Evolutionary conservation across 2,329 filamentous ascomycete species (phyloP).

Genomic region (Beauveria asiatica): DNA sequence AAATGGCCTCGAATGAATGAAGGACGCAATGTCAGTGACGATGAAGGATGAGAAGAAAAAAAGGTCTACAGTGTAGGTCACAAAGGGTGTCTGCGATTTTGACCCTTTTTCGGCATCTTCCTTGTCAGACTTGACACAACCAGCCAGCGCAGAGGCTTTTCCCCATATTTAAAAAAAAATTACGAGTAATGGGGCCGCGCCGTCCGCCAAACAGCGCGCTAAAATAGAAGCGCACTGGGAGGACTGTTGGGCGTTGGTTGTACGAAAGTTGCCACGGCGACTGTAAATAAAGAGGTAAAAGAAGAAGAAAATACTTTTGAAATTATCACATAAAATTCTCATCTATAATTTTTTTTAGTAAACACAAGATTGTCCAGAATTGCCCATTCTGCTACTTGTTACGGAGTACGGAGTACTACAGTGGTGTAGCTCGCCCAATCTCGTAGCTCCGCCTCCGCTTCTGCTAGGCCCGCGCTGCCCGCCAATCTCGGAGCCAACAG

Average conservation of each 20-base stretch:
- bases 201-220: neutral
- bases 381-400: neutral
- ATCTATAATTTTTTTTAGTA: too few relatives aligned
- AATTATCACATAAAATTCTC: too few relatives aligned
- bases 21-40: neutral
- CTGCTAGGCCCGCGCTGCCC: neutral
- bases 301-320: too few relatives aligned
- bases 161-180: constrained; percentile 9
- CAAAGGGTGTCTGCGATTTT: neutral
- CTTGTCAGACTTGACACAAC: neutral
- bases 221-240: neutral
- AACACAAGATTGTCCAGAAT: too few relatives aligned
- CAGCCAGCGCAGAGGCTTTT: neutral
- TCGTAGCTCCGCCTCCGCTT: constrained; percentile 3
- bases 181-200: neutral
- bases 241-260: too few relatives aligned
- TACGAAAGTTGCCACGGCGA: too few relatives aligned
- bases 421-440: neutral
- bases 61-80: neutral
- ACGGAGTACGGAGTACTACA: too few relatives aligned
- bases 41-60: neutral
- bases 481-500: neutral
- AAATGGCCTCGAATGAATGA: neutral
- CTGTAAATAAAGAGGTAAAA: too few relatives aligned
- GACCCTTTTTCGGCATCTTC: constrained; percentile 2